Percentiles rank a stretch among this genome's conserved stretches.
phyloP scores from a whole-genome alignment of 2,329 filamentous ascomycete genomes.

The Colletotrichum eleusines region DNA sequence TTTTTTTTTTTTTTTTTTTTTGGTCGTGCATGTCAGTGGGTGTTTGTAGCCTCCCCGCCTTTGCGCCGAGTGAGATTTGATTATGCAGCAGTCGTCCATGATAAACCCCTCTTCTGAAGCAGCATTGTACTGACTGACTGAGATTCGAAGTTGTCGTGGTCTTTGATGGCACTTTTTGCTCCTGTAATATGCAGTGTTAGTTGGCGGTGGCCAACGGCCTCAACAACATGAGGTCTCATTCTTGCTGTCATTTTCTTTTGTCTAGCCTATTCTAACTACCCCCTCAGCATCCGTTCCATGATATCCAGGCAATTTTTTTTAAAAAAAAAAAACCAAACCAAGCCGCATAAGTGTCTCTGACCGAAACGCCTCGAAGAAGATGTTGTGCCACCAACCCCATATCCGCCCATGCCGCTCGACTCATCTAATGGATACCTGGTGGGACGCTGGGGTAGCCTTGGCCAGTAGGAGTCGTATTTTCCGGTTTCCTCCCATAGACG shows the following conservation, averaged over 20 bases:
- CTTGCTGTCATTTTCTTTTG: neutral
- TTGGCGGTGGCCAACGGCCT: neutral
- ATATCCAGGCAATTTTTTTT: neutral
- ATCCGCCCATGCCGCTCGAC: too few relatives aligned
- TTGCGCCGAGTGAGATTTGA: too few relatives aligned
- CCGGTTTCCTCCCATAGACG: slow-evolving; percentile 38
- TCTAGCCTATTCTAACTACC: neutral
- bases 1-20: too few relatives aligned
- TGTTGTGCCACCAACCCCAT: neutral
- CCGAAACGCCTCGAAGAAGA: neutral
- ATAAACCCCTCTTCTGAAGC: too few relatives aligned
- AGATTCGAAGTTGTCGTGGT: too few relatives aligned
- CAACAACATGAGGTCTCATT: neutral
- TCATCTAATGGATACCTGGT: neutral
- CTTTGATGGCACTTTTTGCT: too few relatives aligned
- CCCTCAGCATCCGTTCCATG: neutral
- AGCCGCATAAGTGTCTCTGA: neutral
- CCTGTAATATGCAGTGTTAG: too few relatives aligned
- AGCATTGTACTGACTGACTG: too few relatives aligned
- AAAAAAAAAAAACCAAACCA: neutral
- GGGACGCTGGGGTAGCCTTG: neutral
- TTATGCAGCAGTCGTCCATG: too few relatives aligned
- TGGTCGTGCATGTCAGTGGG: too few relatives aligned
- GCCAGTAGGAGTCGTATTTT: neutral
- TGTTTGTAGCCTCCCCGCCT: too few relatives aligned